phyloP scores from a whole-genome alignment of 306 rosid species.

The Hylodesmum podocarpum region DNA sequence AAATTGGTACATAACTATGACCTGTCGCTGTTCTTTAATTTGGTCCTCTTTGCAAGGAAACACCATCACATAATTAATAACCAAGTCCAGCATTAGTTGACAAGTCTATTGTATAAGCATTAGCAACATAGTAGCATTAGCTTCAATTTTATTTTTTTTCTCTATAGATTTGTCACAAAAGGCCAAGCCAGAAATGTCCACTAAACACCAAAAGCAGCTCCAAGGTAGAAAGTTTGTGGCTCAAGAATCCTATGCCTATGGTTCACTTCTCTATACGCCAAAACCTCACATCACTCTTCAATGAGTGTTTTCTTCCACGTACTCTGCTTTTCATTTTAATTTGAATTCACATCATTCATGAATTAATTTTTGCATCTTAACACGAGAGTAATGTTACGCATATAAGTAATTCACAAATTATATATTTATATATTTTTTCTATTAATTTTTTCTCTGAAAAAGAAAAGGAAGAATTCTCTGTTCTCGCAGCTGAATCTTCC shows the following conservation, averaged over 20 bases:
- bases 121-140: background rate
- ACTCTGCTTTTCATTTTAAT: constrained; percentile 16
- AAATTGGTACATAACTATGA: background rate
- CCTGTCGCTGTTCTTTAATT: background rate
- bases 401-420: too few species aligned
- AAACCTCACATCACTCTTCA: constrained; percentile 12
- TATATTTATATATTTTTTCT: too few species aligned
- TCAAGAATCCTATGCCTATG: constrained; percentile 49
- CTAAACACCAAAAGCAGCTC: constrained; percentile 33
- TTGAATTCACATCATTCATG: background rate
- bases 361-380: background rate
- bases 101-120: background rate
- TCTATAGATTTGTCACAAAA: background rate
- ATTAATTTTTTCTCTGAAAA: too few species aligned
- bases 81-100: background rate
- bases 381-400: too few species aligned
- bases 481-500: too few species aligned
- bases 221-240: constrained; percentile 41
- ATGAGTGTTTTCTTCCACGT: constrained; percentile 9
- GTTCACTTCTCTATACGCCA: constrained; percentile 21
- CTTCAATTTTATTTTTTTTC: background rate
- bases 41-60: background rate
- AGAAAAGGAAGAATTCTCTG: too few species aligned
- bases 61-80: background rate
- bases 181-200: constrained; percentile 18